These are phyloP conservation scores for Hypomyces perniciosus DNA, from an alignment of 2,329 filamentous ascomycete genomes.

Conservation along the genomic window DNA sequence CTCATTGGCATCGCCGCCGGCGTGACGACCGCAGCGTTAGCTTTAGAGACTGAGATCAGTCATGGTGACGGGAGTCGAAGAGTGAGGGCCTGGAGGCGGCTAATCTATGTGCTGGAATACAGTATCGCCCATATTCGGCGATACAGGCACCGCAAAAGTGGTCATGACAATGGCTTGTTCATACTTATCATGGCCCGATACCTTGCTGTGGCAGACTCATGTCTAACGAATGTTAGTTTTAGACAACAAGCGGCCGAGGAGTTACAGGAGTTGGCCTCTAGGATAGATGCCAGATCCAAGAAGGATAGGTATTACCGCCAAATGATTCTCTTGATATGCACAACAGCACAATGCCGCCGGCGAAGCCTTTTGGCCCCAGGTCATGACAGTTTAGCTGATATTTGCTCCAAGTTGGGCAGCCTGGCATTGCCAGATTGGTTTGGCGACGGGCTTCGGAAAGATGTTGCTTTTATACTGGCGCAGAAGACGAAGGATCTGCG, in stretches of 20 bases:
- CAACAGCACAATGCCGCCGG: slow-evolving; percentile 42
- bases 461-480: slow-evolving; percentile 46
- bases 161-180: slow-evolving; percentile 17
- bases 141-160: slow-evolving; percentile 6
- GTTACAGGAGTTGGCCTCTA: slow-evolving; percentile 15
- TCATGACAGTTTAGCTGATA: slow-evolving; percentile 30
- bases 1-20: slow-evolving; percentile 26
- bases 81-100: slow-evolving; percentile 18
- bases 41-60: slow-evolving; percentile 10
- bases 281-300: slow-evolving; percentile 13
- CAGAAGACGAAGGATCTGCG: slow-evolving; percentile 47
- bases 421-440: slow-evolving; percentile 28
- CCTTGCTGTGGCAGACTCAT: slow-evolving; percentile 18
- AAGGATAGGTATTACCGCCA: slow-evolving; percentile 20
- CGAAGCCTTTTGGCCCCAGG: slow-evolving; percentile 34
- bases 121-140: slow-evolving; percentile 16
- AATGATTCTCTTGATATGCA: slow-evolving; percentile 36
- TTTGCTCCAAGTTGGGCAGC: slow-evolving; percentile 36
- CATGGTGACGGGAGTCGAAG: slow-evolving; percentile 7
- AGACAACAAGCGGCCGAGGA: slow-evolving; percentile 18
- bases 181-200: slow-evolving; percentile 23
- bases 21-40: slow-evolving; percentile 22
- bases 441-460: slow-evolving; percentile 34
- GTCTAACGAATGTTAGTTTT: slow-evolving; percentile 5
- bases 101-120: slow-evolving; percentile 22